Evolutionary conservation across 176 grass and related monocot genomes (phyloP), one percentile per base, ranked within the genome.

Genomic region (Thinopyrum elongatum): DNA sequence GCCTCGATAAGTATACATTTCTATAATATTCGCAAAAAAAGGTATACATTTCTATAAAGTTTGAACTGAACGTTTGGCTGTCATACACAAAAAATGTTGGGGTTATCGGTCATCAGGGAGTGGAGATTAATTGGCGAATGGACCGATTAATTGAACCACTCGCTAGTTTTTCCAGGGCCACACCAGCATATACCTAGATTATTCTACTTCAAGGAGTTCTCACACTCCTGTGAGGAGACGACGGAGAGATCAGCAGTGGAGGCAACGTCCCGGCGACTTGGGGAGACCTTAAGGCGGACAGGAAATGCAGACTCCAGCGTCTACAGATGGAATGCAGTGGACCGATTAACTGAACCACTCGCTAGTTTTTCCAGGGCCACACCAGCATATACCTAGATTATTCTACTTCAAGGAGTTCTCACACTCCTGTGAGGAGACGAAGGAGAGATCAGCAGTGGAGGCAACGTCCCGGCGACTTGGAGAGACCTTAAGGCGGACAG

Each of bases 31-130:
- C 10, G 39, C 39, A 42, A 42, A 41, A 41, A 41, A 41, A 51
- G 47, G 23, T 23, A 78, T 26, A 17, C 36, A 51, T 66, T 57
- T 51, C 62, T 90, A 76, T 76, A 47, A 51, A 75, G 72, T 30
- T 47, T 71, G 26, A 70, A 13, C 35, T 71, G 25, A 27, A 70
- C 5, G 16, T 85, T 76, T 29, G 22, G 21, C 74, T 30, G 10
- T 4, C 23, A 81, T 35, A 25, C 28, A 27, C 25, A 33, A 71
- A 71, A 83, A 46, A 58, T 58, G 19, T 8, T 58, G 22, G 7
- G 53, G 53, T 22, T 58, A 58, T 58, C 53, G 2, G 17, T 57
- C 51, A 21, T 19, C 51, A 21, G 17, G 51, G 51, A 53, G 16
- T 53, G 17, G 49, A 53, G 5, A 53, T 53, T 53, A 53, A 53